Base-by-base conservation (phyloP, 1,139 yeast species). In the Zygosaccharomyces pseudobailii region DNA sequence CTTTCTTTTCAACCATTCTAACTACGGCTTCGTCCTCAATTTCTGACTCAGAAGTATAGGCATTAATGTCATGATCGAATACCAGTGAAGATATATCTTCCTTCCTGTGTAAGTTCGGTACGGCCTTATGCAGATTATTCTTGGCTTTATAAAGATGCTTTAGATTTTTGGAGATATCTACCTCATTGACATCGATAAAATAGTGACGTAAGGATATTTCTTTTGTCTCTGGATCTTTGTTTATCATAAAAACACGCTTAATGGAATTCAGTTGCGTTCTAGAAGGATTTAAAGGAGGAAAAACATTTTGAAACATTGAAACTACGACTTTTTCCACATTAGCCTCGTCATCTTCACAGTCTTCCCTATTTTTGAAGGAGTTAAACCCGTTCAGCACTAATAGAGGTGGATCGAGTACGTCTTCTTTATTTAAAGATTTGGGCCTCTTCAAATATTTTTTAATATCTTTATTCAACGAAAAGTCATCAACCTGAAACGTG, bases 261-360 rank as follows among this genome's bases (percentile, higher is more conserved):
- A 94, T 90, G 0, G 84, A 73, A 36, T 75, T 71, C 27, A 92
- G 84, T 55, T 80, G 82, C 28, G 95, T 87, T 52, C 72, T 71
- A 53, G 85, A 85, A 21, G 96, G 96, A 19, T 78, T 80, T 57
- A 94, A 84, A 20, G 98, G 89, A 5, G 99, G 99, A 66, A 92
- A 89, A 80, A 92, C 81, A 70, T 89, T 89, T 67, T 92, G 98
- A 70, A 94, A 88, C 72, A 90, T 83, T 2, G 97, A 87, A 28
- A 95, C 81, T 55, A 90, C 68, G 55, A 92, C 75, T 57, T 87
- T 87, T 66, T 92, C 97, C 52, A 63, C 65, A 43, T 84, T 86
- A 34, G 79, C 58, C 36, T 56, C 54, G 10, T 55, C 60, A 20
- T 67, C 68, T 31, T 65, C 63, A 17, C 62, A 57, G 5, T 52